Evolutionary conservation across 441 rosid genomes (phyloP).

Genomic region (Populus trichocarpa): DNA sequence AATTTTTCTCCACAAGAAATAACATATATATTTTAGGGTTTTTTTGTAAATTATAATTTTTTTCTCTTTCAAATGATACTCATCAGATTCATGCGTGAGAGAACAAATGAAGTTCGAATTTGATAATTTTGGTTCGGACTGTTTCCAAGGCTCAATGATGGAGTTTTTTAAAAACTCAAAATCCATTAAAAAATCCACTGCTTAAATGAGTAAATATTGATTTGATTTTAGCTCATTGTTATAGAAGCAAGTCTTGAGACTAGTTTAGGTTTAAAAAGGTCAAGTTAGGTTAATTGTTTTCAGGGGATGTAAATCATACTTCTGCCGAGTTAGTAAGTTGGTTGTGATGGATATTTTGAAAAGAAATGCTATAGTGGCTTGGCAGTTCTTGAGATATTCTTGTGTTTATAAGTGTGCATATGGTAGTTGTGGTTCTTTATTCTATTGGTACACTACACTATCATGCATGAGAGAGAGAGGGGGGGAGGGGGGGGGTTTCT

Average conservation of each 20-base stretch:
- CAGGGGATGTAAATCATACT: too few species aligned
- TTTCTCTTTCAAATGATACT: not conserved
- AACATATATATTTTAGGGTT: too few species aligned
- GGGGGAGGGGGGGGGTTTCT: constrained; percentile 32
- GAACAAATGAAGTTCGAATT: not conserved
- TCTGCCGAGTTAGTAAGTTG: not conserved
- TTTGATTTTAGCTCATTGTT: not conserved
- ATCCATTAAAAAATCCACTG: not conserved
- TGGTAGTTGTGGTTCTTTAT: constrained; percentile 51
- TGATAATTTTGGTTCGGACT: not conserved
- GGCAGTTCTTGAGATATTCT: constrained; percentile 23
- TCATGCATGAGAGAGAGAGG: constrained; percentile 35
- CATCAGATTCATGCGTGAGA: not conserved
- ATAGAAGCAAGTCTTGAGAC: not conserved
- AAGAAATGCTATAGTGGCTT: constrained; percentile 25
- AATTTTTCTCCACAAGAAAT: too few species aligned
- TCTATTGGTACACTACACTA: constrained; percentile 37
- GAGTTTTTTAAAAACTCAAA: not conserved
- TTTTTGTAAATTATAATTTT: too few species aligned
- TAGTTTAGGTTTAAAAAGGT: not conserved
- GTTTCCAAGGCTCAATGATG: not conserved
- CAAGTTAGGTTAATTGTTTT: not conserved
- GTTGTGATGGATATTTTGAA: constrained; percentile 29
- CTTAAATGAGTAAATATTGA: not conserved
- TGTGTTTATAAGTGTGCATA: constrained; percentile 26